A percentile compares a stretch with the other conserved stretches of the same genome.
These are phyloP conservation scores for Aspergillus heteromorphus DNA, from an alignment of 495 filamentous ascomycete genomes.

Conservation along the genomic window DNA sequence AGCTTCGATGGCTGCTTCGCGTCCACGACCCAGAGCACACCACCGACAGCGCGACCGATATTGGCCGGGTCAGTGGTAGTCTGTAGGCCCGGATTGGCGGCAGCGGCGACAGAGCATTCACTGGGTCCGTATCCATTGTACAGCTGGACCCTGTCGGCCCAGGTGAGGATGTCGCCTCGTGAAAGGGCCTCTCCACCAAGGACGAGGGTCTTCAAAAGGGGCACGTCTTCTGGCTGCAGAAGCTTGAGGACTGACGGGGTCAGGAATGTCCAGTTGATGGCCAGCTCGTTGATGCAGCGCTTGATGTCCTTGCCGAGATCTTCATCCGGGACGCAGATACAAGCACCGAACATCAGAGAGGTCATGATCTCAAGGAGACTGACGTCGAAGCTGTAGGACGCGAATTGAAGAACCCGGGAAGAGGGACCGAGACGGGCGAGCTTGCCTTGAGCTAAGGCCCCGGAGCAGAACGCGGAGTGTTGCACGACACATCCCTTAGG, in stretches of 20 bases:
- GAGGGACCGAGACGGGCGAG: not conserved
- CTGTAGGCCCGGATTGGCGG: slow-evolving; percentile 1
- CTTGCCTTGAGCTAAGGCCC: slow-evolving; percentile 5
- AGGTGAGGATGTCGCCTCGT: slow-evolving; percentile 2
- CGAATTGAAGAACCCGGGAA: slow-evolving; percentile 10
- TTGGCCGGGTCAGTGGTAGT: slow-evolving; percentile 2
- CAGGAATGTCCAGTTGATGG: slow-evolving; percentile 8
- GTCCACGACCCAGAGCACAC: slow-evolving; percentile 47
- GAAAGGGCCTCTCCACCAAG: slow-evolving; percentile 11
- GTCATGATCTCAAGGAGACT: slow-evolving; percentile 12
- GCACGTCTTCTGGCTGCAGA: slow-evolving; percentile 2
- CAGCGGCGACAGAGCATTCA: slow-evolving; percentile 7
- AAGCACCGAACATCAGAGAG: slow-evolving; percentile 9
- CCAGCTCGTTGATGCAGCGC: slow-evolving; percentile 2
- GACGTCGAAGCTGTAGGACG: slow-evolving; percentile 14
- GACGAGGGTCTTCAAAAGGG: slow-evolving; percentile 5
- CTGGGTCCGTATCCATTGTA: slow-evolving; percentile 14
- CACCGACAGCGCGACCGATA: slow-evolving; percentile 1
- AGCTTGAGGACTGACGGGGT: slow-evolving; percentile 9
- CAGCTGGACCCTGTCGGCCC: slow-evolving; percentile 3
- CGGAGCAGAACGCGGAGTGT: slow-evolving; percentile 19
- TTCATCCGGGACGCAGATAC: slow-evolving; percentile 13
- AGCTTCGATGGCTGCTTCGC: slow-evolving; percentile 53
- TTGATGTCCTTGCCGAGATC: slow-evolving; percentile 5
- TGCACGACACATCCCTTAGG: slow-evolving; percentile 29